Evolutionary conservation across 768 basidiomycete genomes (phyloP).

Genomic region (Calvatia gigantea): DNA sequence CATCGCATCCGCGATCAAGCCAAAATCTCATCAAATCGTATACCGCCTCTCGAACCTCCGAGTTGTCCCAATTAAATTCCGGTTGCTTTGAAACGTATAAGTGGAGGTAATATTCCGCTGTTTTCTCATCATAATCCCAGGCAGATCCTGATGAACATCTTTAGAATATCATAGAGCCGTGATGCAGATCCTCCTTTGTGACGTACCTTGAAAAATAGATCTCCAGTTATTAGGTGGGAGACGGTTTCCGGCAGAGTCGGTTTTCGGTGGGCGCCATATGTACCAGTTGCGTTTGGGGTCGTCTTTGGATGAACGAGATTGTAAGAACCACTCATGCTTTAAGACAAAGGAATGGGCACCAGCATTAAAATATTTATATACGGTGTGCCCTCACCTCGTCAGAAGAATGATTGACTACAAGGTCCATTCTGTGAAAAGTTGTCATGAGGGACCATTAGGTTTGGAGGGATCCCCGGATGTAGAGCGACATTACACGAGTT

Average conservation of each 20-base stretch:
- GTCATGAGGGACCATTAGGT: constrained; percentile 7
- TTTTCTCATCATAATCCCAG: constrained; percentile 66
- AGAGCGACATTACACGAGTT: constrained; percentile 48
- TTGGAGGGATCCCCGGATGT: not conserved
- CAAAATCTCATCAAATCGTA: constrained; percentile 70
- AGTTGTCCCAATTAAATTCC: constrained; percentile 77
- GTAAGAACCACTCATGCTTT: constrained; percentile 70
- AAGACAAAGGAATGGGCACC: not conserved
- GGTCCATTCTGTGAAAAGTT: constrained; percentile 53
- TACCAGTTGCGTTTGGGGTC: constrained; percentile 74
- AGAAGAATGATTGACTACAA: constrained; percentile 74
- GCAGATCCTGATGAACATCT: constrained; percentile 44
- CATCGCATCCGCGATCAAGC: constrained; percentile 72
- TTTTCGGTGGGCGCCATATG: constrained; percentile 63
- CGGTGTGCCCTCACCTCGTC: constrained; percentile 42
- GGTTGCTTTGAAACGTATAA: constrained; percentile 66
- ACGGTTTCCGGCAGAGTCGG: constrained; percentile 47
- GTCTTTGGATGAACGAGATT: constrained; percentile 47
- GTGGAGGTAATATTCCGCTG: constrained; percentile 73
- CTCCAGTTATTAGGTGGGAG: constrained; percentile 75
- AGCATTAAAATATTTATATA: not conserved
- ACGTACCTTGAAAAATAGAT: constrained; percentile 57
- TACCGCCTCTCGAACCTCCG: constrained; percentile 52
- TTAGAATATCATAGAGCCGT: not conserved
- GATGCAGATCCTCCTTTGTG: not conserved